phyloP scores from a whole-genome alignment of 2,329 filamentous ascomycete species.

The Aureobasidium namibiae region DNA sequence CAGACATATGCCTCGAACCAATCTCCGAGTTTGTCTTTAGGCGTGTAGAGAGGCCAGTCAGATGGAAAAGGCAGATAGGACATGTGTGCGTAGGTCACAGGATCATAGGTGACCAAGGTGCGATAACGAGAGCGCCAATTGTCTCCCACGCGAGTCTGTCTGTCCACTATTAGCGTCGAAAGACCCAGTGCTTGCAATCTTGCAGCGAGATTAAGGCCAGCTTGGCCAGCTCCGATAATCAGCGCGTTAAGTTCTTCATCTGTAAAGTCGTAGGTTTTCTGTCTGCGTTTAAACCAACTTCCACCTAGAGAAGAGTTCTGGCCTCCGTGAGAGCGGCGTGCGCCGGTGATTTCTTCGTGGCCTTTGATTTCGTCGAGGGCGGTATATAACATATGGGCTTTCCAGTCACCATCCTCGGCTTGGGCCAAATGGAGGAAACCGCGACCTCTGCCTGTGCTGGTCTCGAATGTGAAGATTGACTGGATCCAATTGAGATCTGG shows the following conservation, averaged over 20 bases:
- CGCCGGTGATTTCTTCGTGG: constrained; percentile 42
- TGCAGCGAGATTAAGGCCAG: constrained; percentile 26
- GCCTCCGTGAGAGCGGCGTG: constrained; percentile 47
- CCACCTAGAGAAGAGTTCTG: constrained; percentile 56
- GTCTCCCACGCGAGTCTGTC: constrained; percentile 29
- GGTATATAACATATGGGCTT: constrained; percentile 57
- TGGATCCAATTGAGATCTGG: constrained; percentile 50
- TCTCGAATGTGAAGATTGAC: constrained; percentile 49
- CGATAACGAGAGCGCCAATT: constrained; percentile 35
- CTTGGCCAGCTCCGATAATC: constrained; percentile 39
- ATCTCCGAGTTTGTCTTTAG: constrained; percentile 62
- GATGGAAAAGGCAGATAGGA: constrained; percentile 57
- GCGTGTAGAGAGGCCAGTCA: constrained; percentile 63
- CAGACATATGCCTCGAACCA: constrained; percentile 63
- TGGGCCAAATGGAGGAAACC: constrained; percentile 46
- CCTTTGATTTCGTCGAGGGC: constrained; percentile 47
- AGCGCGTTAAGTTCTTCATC: constrained; percentile 49
- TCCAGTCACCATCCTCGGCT: constrained; percentile 41
- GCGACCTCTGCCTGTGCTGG: constrained; percentile 45
- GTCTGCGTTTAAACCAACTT: constrained; percentile 38
- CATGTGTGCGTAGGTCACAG: constrained; percentile 52
- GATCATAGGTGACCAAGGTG: constrained; percentile 57
- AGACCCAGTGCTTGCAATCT: constrained; percentile 33
- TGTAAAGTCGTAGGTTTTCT: constrained; percentile 23
- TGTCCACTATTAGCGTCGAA: constrained; percentile 30